A percentile compares a stretch with the other conserved stretches of the same genome.
phyloP scores from a whole-genome alignment of 208 protist genomes.

The Kentomonas sorsogonicus region DNA sequence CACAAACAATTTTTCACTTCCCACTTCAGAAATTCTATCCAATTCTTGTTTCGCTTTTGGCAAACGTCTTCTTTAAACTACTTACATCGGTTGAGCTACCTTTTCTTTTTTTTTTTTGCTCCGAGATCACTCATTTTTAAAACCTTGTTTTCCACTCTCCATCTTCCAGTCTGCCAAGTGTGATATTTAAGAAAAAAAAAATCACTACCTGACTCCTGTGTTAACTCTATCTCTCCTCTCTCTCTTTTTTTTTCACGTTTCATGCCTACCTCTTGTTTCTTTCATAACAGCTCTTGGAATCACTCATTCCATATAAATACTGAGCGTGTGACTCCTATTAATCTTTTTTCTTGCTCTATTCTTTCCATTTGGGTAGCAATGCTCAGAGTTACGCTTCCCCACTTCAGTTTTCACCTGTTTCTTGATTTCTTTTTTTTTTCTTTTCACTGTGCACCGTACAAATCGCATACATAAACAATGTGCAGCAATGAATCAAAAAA shows the following conservation, averaged over 20 bases:
- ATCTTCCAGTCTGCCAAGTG: not conserved
- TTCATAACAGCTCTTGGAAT: too few relatives aligned
- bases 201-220: too few relatives aligned
- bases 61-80: too few relatives aligned
- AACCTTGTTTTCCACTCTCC: not conserved
- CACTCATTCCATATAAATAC: slow-evolving; percentile 3
- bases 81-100: too few relatives aligned
- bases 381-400: not conserved
- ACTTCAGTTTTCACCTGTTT: not conserved
- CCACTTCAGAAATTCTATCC: too few relatives aligned
- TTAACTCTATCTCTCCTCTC: too few relatives aligned
- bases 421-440: slow-evolving; percentile 5
- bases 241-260: too few relatives aligned
- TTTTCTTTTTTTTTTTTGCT: slow-evolving; percentile 4
- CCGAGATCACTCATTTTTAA: not conserved
- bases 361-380: not conserved
- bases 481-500: not conserved
- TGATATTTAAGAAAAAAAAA: not conserved
- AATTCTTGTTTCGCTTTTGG: too few relatives aligned
- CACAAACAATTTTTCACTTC: too few relatives aligned
- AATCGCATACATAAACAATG: slow-evolving; percentile 2
- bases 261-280: too few relatives aligned
- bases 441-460: not conserved
- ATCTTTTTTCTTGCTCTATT: slow-evolving; percentile 5
- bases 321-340: not conserved